Evolutionary conservation across 805 yeast genomes (phyloP).

Genomic region (Candida boidinii): DNA sequence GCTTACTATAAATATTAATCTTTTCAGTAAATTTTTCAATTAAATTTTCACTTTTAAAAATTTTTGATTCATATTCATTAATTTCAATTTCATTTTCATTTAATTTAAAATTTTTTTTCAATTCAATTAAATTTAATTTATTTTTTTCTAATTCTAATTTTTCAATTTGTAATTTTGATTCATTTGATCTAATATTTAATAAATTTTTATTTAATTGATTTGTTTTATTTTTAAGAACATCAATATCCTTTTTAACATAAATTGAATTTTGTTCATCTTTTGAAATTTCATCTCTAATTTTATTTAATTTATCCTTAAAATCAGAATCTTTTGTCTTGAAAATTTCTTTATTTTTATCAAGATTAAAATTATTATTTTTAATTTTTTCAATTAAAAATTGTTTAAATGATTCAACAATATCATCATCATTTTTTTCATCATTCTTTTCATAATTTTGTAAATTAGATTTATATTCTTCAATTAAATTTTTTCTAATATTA

Average conservation of each 20-base stretch:
- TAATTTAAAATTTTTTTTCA: constrained; percentile 22
- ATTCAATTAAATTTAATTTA: constrained; percentile 23
- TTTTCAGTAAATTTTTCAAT: constrained; percentile 46
- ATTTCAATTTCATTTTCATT: constrained; percentile 26
- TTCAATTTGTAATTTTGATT: constrained; percentile 39
- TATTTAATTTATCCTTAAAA: constrained; percentile 8
- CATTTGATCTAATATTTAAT: constrained; percentile 29
- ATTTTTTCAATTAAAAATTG: constrained; percentile 2
- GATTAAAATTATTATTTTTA: no score
- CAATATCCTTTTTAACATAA: constrained; percentile 34
- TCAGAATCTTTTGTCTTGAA: constrained; percentile 9
- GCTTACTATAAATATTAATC: constrained; percentile 43
- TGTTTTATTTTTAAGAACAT: constrained; percentile 26
- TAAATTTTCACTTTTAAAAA: constrained; percentile 30
- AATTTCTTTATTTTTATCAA: constrained; percentile 1
- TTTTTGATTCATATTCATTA: constrained; percentile 26
- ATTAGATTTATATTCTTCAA: constrained; percentile 3
- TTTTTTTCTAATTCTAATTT: constrained; percentile 31
- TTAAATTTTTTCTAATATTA: constrained; percentile 6
- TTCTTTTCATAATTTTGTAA: constrained; percentile 3
- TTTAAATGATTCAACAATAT: constrained; percentile 7
- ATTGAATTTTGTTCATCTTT: constrained; percentile 34
- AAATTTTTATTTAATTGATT: constrained; percentile 29
- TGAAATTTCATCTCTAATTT: constrained; percentile 24
- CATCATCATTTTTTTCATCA: constrained; percentile 5